Evolutionary conservation across 257 asterid species (phyloP), one percentile per base, ranked within the genome.

Genomic region (Leonotis leonurus): DNA sequence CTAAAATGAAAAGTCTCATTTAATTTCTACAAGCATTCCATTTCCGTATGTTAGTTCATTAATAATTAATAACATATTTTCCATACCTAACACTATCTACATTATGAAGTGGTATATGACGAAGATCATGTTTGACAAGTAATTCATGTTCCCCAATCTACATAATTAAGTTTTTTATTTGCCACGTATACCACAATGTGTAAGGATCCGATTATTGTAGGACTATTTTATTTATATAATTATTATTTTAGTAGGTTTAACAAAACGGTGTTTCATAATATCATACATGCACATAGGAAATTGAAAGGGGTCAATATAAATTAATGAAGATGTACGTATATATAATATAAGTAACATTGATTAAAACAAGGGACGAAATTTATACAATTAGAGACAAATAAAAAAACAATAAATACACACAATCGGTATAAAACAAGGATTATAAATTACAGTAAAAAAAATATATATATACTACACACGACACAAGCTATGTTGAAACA

Each of bases 71-170:
- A 9, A 26, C 16, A 32, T 57, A 40, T 44, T 51, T 27, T 22
- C 36, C 13, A 21, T 22, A 52, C 64, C 77, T 21, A 51, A 59
- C 68, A 30, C n/a, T 58, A 50, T 71, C 72, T 40, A 40, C 1
- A 56, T 40, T 59, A 40, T 54, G 22, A 60, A 43, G 29, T 66
- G 36, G 70, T 26, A 27, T 61, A 5, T 24, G 7, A 48, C 48
- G 32, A 37, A 36, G n/a, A 60, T 67, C 62, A 73, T 73, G 66
- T 66, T 67, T 30, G 70, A 61, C 73, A 73, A 59, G 64, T 43
- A 58, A 65, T 51, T n/a, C 49, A 30, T 26, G 65, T 65, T 53
- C 55, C 62, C 65, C 51, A 14, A 22, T 26, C 52, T 49, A 33
- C 39, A 56, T 33, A 41, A 25, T 40, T 62, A 55, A 25, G 27